These are phyloP conservation scores for Fusarium nematophilum DNA, from an alignment of 2,329 filamentous ascomycete species.

Conservation along the genomic window DNA sequence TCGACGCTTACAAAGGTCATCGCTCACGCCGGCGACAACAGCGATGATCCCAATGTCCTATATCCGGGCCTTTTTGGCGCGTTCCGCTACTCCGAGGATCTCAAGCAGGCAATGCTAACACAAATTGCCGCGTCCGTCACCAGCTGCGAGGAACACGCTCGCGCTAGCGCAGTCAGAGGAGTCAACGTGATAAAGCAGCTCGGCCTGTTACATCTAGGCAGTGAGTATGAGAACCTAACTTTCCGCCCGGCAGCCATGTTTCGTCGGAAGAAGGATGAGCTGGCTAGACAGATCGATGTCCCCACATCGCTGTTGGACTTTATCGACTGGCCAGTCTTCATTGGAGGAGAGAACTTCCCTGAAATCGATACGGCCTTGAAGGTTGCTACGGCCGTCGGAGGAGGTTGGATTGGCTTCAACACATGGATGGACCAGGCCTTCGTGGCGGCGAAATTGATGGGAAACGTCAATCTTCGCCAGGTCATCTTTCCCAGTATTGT, in stretches of 20 bases:
- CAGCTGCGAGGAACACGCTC: slow-evolving; percentile 87
- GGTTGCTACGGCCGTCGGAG: slow-evolving; percentile 85
- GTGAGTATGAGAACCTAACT: slow-evolving; percentile 85
- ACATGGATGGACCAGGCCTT: slow-evolving; percentile 91
- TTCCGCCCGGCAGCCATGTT: slow-evolving; percentile 98
- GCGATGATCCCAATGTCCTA: slow-evolving; percentile 83
- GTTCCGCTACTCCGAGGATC: slow-evolving; percentile 92
- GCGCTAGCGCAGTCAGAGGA: slow-evolving; percentile 80
- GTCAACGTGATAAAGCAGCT: slow-evolving; percentile 90
- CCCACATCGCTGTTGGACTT: slow-evolving; percentile 93
- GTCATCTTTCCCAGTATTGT: slow-evolving; percentile 85
- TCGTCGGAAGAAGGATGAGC: slow-evolving; percentile 79
- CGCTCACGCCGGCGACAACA: slow-evolving; percentile 76
- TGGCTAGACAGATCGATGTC: slow-evolving; percentile 87
- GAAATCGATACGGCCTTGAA: slow-evolving; percentile 96
- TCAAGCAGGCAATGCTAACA: slow-evolving; percentile 91
- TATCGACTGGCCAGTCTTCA: slow-evolving; percentile 83
- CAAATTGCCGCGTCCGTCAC: slow-evolving; percentile 84
- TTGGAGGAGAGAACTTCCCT: slow-evolving; percentile 93
- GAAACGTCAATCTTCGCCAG: slow-evolving; percentile 82
- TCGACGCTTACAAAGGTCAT: slow-evolving; percentile 81
- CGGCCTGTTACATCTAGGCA: slow-evolving; percentile 87
- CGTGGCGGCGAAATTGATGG: slow-evolving; percentile 82
- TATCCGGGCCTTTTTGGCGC: slow-evolving; percentile 88
- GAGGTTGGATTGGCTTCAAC: slow-evolving; percentile 82